Conservation (phyloP, 345 rosid species). For the Ceriops tagal region DNA sequence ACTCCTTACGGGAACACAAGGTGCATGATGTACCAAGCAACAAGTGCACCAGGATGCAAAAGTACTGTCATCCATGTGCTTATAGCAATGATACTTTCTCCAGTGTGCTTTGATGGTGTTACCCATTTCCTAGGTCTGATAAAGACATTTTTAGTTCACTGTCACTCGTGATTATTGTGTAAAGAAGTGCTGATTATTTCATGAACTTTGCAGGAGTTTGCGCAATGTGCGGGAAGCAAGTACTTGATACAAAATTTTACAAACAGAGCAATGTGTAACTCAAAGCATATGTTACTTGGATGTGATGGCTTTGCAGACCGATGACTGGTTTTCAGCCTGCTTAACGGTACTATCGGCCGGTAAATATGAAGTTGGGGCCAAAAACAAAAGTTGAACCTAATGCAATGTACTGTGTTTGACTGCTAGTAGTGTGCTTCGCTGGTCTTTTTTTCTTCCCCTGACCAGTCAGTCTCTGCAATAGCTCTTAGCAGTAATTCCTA, state of each 20-base stretch:
- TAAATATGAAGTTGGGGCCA: background rate
- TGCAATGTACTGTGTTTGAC: background rate
- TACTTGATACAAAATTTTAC: constrained; percentile 86
- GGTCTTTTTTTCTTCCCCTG: background rate
- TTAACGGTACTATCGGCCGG: background rate
- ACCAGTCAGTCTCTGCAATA: background rate
- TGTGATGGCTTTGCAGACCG: background rate
- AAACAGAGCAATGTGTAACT: constrained; percentile 86
- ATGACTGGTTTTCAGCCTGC: background rate
- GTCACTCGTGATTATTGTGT: background rate
- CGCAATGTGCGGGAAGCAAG: constrained; percentile 98
- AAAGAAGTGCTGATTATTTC: constrained; percentile 8
- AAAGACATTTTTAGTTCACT: background rate
- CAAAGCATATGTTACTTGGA: background rate
- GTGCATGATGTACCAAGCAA: constrained; percentile 87
- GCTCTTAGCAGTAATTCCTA: background rate
- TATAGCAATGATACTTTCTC: constrained; percentile 70
- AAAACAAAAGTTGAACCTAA: too few species aligned
- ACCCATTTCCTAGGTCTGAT: background rate
- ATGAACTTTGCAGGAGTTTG: constrained; percentile 63
- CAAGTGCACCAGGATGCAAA: constrained; percentile 97
- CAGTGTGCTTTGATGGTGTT: background rate
- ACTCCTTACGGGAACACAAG: constrained; percentile 76
- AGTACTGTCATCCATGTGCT: constrained; percentile 96
- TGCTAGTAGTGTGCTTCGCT: background rate